Base-by-base conservation (phyloP, 805 yeast genomes). In the Torulaspora indica region DNA sequence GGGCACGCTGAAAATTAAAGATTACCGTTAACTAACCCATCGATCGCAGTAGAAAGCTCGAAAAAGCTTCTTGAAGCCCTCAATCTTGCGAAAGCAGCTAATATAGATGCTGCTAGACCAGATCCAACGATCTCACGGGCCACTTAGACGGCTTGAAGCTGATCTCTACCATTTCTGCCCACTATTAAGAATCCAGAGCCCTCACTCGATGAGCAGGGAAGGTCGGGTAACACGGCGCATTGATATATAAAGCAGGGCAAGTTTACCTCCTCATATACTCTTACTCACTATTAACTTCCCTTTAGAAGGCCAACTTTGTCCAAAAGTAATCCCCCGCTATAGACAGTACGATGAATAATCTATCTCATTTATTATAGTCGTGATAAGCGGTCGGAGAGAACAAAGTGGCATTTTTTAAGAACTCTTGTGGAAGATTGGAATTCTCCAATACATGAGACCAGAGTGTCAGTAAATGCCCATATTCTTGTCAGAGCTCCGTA, bases 281-380 rank as follows among this genome's bases (percentile, higher is more conserved):
- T n/a, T n/a, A n/a, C n/a, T n/a, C n/a, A n/a, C n/a, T n/a, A n/a
- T n/a, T n/a, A n/a, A n/a, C n/a, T n/a, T n/a, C n/a, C n/a, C 37
- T 35, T 40, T 27, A 8, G 10, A 54, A 46, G 42, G 38, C 40
- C 50, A 61, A 77, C 82, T 78, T 77, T 78, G 81, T 79, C 82
- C 82, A 75, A 77, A 77, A 74, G 67, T 72, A 62, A 29, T 75
- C 83, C 82, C 71, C 76, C 79, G 72, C 80, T 66, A 60, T 69
- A 78, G 85, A 79, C 85, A 79, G 85, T 79, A 78, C 83, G 72
- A 47, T 49, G 47, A 43, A 34, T 46, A 53, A 50, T 53, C 47
- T 39, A 40, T 41, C 28, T 42, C 33, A 52, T 56, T 54, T 51
- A 43, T 47, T 40, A 45, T 29, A 40, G 48, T 48, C 61, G 68